phyloP scores from a whole-genome alignment of 768 basidiomycete genomes.

The Collybia sp. region DNA sequence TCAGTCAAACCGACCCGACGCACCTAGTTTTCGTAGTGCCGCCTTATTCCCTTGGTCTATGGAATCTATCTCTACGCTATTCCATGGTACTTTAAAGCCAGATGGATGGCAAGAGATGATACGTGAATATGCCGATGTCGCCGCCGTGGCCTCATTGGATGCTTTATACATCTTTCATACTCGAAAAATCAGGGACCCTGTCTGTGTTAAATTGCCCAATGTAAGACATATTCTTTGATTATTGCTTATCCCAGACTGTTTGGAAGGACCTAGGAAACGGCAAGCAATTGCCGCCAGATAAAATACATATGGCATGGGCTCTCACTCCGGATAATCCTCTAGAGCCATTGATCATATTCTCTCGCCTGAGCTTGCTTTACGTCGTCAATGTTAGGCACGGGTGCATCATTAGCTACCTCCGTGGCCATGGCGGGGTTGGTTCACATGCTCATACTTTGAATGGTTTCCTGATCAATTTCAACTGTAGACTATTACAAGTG shows the following conservation, averaged over 20 bases:
- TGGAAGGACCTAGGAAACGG: constrained; percentile 7
- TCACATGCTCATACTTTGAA: not conserved
- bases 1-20: constrained; percentile 22
- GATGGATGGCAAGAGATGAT: constrained; percentile 46
- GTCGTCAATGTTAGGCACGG: constrained; percentile 43
- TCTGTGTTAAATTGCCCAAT: constrained; percentile 31
- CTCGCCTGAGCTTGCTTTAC: constrained; percentile 49
- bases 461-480: constrained; percentile 6
- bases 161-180: constrained; percentile 33
- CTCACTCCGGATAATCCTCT: constrained; percentile 36
- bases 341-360: constrained; percentile 59
- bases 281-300: constrained; percentile 22
- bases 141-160: constrained; percentile 40
- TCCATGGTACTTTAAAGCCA: constrained; percentile 24
- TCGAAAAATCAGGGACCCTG: constrained; percentile 20
- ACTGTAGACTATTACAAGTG: constrained; percentile 56
- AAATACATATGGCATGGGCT: constrained; percentile 53
- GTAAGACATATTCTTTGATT: constrained; percentile 17
- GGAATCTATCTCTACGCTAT: constrained; percentile 33
- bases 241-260: not conserved
- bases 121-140: constrained; percentile 42
- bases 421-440: constrained; percentile 73
- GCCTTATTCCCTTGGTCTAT: constrained; percentile 46
- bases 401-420: constrained; percentile 40
- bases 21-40: constrained; percentile 31